These are phyloP conservation scores for Hirsutella rhossiliensis DNA, from an alignment of 2,329 filamentous ascomycete genomes.

Conservation along the genomic window DNA sequence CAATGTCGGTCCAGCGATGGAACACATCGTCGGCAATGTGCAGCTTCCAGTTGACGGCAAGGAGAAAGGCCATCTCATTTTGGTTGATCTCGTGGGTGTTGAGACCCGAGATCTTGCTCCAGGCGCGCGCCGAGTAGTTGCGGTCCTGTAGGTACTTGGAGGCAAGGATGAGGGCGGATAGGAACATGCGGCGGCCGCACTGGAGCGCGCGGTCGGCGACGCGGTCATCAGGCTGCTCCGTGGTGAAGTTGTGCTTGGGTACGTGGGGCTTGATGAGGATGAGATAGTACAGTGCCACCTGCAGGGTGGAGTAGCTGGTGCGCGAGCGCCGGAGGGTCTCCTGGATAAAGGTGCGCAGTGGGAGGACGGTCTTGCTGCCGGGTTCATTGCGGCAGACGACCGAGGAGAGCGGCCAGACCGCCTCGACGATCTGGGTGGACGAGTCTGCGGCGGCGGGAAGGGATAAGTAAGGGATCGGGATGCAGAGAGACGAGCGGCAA, in stretches of 20 bases:
- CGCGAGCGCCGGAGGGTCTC: conserved; percentile 90
- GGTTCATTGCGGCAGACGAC: conserved; percentile 62
- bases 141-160: conserved; percentile 97
- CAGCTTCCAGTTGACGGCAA: conserved; percentile 85
- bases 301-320: conserved; percentile 93
- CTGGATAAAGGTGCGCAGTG: conserved; percentile 91
- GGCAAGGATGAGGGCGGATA: conserved; percentile 85
- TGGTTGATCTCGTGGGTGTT: conserved; percentile 90
- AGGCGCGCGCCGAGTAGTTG: conserved; percentile 93
- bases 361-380: conserved; percentile 66
- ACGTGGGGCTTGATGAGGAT: conserved; percentile 88
- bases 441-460: conserved; percentile 54
- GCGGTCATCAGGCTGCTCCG: conserved; percentile 67
- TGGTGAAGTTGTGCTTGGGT: conserved; percentile 71
- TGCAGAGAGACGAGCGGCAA: conserved; percentile 17
- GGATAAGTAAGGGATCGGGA: conserved; percentile 20
- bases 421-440: conserved; percentile 92
- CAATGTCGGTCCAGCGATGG: conserved; percentile 87
- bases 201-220: conserved; percentile 70
- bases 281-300: conserved; percentile 93
- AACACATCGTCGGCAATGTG: conserved; percentile 86
- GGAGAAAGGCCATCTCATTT: conserved; percentile 86
- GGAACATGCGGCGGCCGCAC: conserved; percentile 94
- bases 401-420: conserved; percentile 89
- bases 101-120: conserved; percentile 98